Conservation (phyloP, 2,329 filamentous ascomycete genomes). For the Apiospora kogelbergensis region DNA sequence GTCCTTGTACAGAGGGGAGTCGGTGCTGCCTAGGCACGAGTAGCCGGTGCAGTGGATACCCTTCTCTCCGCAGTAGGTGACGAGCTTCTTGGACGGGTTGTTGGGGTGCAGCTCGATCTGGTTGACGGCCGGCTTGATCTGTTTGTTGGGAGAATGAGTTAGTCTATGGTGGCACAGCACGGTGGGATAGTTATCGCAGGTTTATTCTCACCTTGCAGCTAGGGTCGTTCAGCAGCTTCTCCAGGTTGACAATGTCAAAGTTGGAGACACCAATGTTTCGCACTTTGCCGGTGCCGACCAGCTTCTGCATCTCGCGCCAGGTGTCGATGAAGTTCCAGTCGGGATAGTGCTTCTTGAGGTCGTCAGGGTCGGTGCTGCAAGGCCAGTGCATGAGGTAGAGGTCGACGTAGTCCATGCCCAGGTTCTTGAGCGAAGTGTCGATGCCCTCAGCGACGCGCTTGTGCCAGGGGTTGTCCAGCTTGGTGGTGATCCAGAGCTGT, state of each 20-base stretch:
- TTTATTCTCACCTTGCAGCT: constrained; percentile 52
- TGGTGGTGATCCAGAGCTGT: constrained; percentile 74
- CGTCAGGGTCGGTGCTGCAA: constrained; percentile 59
- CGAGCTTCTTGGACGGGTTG: constrained; percentile 77
- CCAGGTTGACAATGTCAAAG: constrained; percentile 78
- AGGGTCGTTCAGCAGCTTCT: constrained; percentile 70
- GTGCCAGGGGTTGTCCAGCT: constrained; percentile 80
- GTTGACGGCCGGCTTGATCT: constrained; percentile 69
- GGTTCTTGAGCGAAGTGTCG: constrained; percentile 56
- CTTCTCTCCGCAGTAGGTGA: constrained; percentile 70
- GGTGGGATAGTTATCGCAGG: no score
- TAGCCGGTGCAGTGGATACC: constrained; percentile 75
- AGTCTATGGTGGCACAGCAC: background rate
- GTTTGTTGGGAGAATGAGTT: background rate
- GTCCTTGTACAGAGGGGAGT: constrained; percentile 71
- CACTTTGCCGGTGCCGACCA: constrained; percentile 68
- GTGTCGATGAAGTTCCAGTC: constrained; percentile 86
- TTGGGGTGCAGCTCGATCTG: constrained; percentile 81
- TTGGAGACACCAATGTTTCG: constrained; percentile 85
- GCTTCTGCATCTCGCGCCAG: constrained; percentile 71
- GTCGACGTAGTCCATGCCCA: constrained; percentile 67
- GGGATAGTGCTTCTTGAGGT: constrained; percentile 65
- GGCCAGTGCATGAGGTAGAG: constrained; percentile 76
- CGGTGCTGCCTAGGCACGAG: constrained; percentile 70
- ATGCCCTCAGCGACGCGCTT: constrained; percentile 65